These are phyloP conservation scores for Diutina catenulata DNA, from an alignment of 1,139 yeast species.

Conservation along the genomic window DNA sequence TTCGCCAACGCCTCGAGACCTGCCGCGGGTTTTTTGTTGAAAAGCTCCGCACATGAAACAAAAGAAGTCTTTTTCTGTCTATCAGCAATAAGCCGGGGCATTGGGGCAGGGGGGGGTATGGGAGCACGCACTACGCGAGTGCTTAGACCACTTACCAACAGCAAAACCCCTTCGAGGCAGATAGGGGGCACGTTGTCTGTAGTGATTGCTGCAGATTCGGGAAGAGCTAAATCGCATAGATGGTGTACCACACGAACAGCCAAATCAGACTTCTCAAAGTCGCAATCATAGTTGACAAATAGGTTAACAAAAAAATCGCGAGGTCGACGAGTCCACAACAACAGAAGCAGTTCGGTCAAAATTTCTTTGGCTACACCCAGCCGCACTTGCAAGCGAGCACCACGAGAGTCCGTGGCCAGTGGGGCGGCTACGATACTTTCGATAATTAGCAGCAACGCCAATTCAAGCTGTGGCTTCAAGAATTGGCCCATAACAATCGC, in stretches of 20 bases:
- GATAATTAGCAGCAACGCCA: constrained; percentile 49
- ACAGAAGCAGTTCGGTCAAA: constrained; percentile 72
- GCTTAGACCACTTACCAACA: too few relatives aligned
- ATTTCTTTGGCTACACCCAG: constrained; percentile 50
- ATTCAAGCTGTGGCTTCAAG: constrained; percentile 56
- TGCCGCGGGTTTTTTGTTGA: constrained; percentile 66
- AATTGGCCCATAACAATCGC: constrained; percentile 46
- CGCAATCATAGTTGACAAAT: constrained; percentile 83
- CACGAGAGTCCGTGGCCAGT: constrained; percentile 11
- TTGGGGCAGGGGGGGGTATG: constrained; percentile 9
- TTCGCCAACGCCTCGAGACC: constrained; percentile 58
- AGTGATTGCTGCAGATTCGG: constrained; percentile 65
- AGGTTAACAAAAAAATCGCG: constrained; percentile 55
- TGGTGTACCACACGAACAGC: constrained; percentile 59
- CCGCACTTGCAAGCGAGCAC: constrained; percentile 14
- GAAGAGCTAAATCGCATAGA: constrained; percentile 64
- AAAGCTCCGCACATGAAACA: constrained; percentile 57
- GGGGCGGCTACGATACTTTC: constrained; percentile 36
- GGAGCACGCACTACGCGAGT: constrained; percentile 50
- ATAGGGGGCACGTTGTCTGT: constrained; percentile 89
- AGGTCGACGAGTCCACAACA: constrained; percentile 77
- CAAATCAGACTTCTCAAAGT: constrained; percentile 75
- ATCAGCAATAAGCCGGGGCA: constrained; percentile 25
- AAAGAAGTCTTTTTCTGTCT: constrained; percentile 61
- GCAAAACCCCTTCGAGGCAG: constrained; percentile 77